These are phyloP conservation scores for Chlorella sp. DNA, from an alignment of 139 green algal genomes.

Conservation along the genomic window DNA sequence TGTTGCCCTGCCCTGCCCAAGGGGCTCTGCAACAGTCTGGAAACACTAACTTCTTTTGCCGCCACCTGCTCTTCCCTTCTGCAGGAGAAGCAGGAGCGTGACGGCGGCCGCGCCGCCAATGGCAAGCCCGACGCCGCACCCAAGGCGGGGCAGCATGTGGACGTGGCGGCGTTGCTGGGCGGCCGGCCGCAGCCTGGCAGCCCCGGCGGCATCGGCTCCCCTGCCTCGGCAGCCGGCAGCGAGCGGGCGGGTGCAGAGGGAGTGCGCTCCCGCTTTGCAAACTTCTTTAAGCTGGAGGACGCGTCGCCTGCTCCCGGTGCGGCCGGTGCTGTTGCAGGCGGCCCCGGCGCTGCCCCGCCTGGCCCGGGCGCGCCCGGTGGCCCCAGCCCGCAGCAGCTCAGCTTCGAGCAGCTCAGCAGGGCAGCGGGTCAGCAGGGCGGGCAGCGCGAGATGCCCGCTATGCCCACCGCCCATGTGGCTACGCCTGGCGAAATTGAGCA, in stretches of 20 bases:
- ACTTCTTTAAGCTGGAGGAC: slow-evolving; percentile 45
- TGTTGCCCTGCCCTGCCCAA: too few relatives aligned
- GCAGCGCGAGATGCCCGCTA: neutral
- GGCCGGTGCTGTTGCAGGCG: neutral
- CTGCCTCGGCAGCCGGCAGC: neutral
- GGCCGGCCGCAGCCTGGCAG: slow-evolving; percentile 15
- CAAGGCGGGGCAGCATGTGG: slow-evolving; percentile 36
- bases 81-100: neutral
- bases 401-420: neutral
- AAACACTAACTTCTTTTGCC: too few relatives aligned
- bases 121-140: neutral
- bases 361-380: neutral
- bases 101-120: neutral
- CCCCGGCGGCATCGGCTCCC: neutral
- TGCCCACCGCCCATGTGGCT: too few relatives aligned
- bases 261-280: slow-evolving; percentile 40
- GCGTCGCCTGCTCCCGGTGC: neutral
- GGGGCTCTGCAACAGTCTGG: too few relatives aligned
- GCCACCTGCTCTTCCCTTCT: too few relatives aligned
- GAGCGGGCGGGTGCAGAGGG: neutral
- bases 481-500: too few relatives aligned
- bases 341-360: neutral
- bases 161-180: slow-evolving; percentile 40
- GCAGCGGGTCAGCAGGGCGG: neutral
- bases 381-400: slow-evolving; percentile 13